Conservation (phyloP, 148 eudicot genomes). For the Chenopodium quinoa region DNA sequence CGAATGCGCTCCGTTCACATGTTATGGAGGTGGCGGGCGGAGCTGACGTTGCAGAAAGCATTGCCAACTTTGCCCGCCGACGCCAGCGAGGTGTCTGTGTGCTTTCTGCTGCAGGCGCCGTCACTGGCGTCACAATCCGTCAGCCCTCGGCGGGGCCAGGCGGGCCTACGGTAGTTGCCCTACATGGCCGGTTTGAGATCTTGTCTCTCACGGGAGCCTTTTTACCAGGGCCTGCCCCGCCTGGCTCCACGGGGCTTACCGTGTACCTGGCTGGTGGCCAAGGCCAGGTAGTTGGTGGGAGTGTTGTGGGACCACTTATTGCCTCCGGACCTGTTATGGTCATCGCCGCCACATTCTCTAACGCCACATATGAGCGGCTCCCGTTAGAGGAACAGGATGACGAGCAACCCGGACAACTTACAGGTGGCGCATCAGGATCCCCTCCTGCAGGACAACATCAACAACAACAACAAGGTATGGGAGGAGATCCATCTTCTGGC, state of each 20-base stretch:
- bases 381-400: slow-evolving; percentile 27
- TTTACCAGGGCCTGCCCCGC: slow-evolving; percentile 24
- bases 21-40: slow-evolving; percentile 30
- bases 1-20: slow-evolving; percentile 28
- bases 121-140: slow-evolving; percentile 23
- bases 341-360: slow-evolving; percentile 25
- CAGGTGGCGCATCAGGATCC: slow-evolving; percentile 9
- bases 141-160: slow-evolving; percentile 22
- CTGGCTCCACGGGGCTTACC: slow-evolving; percentile 28
- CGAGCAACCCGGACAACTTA: slow-evolving; percentile 6
- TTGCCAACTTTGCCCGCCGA: slow-evolving; percentile 26
- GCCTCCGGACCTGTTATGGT: slow-evolving; percentile 27
- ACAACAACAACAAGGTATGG: slow-evolving; percentile 19
- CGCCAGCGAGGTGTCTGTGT: slow-evolving; percentile 33
- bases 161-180: slow-evolving; percentile 11
- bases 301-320: slow-evolving; percentile 27
- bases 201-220: slow-evolving; percentile 24
- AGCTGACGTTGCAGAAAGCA: slow-evolving; percentile 25
- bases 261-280: slow-evolving; percentile 27
- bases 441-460: slow-evolving; percentile 12
- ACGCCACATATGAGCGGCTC: slow-evolving; percentile 28
- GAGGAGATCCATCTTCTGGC: slow-evolving; percentile 14
- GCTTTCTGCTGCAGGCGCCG: slow-evolving; percentile 22
- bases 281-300: slow-evolving; percentile 25
- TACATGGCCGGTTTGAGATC: slow-evolving; percentile 29